Base-by-base conservation (phyloP, 1,284 basidiomycete species). In the Pholiota adiposa region DNA sequence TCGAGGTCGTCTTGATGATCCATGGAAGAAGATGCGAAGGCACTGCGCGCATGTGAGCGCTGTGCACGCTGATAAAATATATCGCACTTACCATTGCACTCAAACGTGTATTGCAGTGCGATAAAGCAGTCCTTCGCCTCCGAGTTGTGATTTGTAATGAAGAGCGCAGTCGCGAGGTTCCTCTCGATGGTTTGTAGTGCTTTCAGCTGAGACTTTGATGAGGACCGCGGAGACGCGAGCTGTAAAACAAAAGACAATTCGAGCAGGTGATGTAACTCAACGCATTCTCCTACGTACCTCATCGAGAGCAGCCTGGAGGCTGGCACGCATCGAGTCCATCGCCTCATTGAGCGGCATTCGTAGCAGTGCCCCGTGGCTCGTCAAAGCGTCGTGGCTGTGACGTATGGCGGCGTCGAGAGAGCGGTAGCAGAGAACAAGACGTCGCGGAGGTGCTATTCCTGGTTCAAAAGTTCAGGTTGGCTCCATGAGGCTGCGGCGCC, bases 81-180 rank as follows among this genome's bases (percentile, higher is more conserved):
- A 25, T 9, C 8, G 41, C 19, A 66, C 89, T 58, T 65, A 92
- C 92, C 75, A 68, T 94, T 94, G 70, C 85, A 89, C 69, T 92
- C 85, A 65, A 93, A 91, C 0, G 83, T 83, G 64, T 90, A 85
- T 69, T 94, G 92, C 29, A 90, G 73, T 1, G 81, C 77, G 16
- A 88, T 71, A 72, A 93, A 91, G 51, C 75, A 72, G 51, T 79
- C 76, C 61, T 86, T 73, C 11, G 78, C 76, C 31, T 81, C 79
- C 4, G 74, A 74, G 33, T 75, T 63, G 36, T 81, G 73, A 18
- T 72, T 67, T n/a, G 59, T 59, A 36, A 9, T 69, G 18, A 83
- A 76, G 63, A 84, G 86, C 33, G 83, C 81, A 56, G 77, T 66
- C 0, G 85, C 88, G 27, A 92, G 72, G n/a, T 84, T 76, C 43